phyloP scores from a whole-genome alignment of 257 asterid genomes.

The Voacanga thouarsii region DNA sequence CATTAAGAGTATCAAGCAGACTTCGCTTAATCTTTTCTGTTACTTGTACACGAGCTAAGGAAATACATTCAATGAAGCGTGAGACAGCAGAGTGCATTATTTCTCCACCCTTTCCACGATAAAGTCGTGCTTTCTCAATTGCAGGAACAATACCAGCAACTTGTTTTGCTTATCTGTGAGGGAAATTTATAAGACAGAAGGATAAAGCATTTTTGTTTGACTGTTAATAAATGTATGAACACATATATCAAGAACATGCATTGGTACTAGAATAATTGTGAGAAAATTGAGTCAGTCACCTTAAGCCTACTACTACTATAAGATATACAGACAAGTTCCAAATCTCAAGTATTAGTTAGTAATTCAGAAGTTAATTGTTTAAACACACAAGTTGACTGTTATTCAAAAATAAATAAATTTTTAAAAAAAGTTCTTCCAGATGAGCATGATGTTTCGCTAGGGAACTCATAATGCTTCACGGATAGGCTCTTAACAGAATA shows the following conservation, averaged over 20 bases:
- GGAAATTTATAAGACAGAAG: slow-evolving; percentile 6
- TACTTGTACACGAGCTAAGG: slow-evolving; percentile 54
- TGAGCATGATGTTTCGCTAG: neutral
- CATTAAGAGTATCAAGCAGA: slow-evolving; percentile 80
- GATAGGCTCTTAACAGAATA: neutral
- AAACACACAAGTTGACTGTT: neutral
- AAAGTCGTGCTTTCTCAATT: slow-evolving; percentile 95
- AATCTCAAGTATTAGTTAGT: neutral
- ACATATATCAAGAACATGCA: neutral
- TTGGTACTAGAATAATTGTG: neutral
- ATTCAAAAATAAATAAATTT: neutral
- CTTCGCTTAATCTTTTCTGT: slow-evolving; percentile 60
- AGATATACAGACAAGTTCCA: neutral
- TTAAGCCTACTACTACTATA: neutral
- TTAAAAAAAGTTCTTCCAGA: no score
- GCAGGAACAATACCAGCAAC: slow-evolving; percentile 82
- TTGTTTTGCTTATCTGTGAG: slow-evolving; percentile 61
- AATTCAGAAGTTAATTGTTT: neutral
- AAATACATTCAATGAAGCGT: slow-evolving; percentile 80
- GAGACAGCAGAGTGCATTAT: slow-evolving; percentile 97
- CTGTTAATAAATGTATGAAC: neutral
- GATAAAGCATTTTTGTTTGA: neutral
- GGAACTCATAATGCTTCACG: neutral
- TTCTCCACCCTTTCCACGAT: slow-evolving; percentile 99
- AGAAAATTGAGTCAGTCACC: neutral